Evolutionary conservation across 148 eudicot genomes (phyloP), one percentile per base, ranked within the genome.

Genomic region (Rheum nobile): DNA sequence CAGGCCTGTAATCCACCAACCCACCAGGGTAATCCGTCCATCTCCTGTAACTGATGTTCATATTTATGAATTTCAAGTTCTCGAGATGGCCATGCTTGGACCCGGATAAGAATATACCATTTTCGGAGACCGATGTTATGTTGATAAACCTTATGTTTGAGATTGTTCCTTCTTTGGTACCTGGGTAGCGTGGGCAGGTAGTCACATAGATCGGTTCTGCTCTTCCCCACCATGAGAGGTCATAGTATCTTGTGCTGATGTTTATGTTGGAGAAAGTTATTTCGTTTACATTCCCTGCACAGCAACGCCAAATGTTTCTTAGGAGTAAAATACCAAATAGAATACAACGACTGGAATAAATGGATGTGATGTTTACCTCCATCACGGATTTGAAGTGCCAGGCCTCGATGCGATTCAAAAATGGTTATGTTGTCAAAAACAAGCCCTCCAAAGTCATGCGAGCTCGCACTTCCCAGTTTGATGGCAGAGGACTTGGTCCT

Each of bases 181-280:
- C 63, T 34, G 61, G 11, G 80, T 82, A 37, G 19, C 98, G 79
- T 52, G 97, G 93, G 72, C 98, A 94, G 47, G 97, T 87, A 37
- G 98, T 94, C 54, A 94, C 77, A 67, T 91, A 94, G 10, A 94
- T 90, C 8, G 98, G 97, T 67, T 94, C 98, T 12, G 97, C 97
- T 80, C 98, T 86, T 44, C 98, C 98, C 98, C 98, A 94, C 98
- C 98, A 94, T 67, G 91, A 91, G n/a, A 86, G 89, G 80, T 94
- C 90, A 4, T 91, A 94, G 81, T 91, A 94, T 76, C 97, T 91
- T 29, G 97, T 94, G 72, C 80, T 88, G 86, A 94, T 90, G 71
- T 91, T 89, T 42, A 94, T 91, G 90, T 91, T 94, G 52, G 98
- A 91, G 78, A 94, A 94, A n/a, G 90, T 94, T 50, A 91, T 72